Evolutionary conservation across 495 filamentous ascomycete species (phyloP), one percentile per base, ranked within the genome.

Genomic region (Lophiotrema nucula): DNA sequence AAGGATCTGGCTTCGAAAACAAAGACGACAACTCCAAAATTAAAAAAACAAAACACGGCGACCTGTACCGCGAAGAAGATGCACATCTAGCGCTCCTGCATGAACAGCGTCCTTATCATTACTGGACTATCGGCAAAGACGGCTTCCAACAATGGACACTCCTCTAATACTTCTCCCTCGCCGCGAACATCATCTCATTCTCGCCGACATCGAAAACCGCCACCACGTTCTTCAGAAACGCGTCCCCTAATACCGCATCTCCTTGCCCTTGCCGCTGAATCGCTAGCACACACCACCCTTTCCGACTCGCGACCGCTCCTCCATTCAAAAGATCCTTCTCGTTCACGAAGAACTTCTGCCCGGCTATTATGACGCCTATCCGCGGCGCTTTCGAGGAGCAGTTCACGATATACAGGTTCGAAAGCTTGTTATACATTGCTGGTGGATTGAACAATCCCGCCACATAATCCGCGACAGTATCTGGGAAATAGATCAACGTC

Each of bases 141-240:
- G n/a, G n/a, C n/a, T n/a, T n/a, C n/a, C n/a, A n/a, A n/a, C n/a
- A n/a, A n/a, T n/a, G n/a, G n/a, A n/a, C n/a, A n/a, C n/a, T n/a
- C n/a, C n/a, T n/a, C n/a, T n/a, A 35, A 35, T 35, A 35, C 8
- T 8, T 15, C 27, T 11, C 19, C 48, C 66, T 53, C 38, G 52
- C 48, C 24, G 64, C 64, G 56, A 83, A 83, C 31, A 74, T 62
- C 78, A 86, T 75, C 74, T 78, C 68, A 23, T 74, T 43, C 6
- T 43, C 71, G 8, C 81, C 83, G 42, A 87, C 72, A 71, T 87
- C 82, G 64, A 83, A 85, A 8, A 84, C 79, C 0, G 76, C 74
- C 13, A 88, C 65, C 0, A 85, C 83, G 62, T 81, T 85, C 68
- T 83, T 85, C 73, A 86, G 72, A 60, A 85, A 88, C 0, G 75